A percentile compares a stretch with the other conserved stretches of the same genome.
Conservation (phyloP, 805 yeast species). For the Starmerella stigmatis region DNA sequence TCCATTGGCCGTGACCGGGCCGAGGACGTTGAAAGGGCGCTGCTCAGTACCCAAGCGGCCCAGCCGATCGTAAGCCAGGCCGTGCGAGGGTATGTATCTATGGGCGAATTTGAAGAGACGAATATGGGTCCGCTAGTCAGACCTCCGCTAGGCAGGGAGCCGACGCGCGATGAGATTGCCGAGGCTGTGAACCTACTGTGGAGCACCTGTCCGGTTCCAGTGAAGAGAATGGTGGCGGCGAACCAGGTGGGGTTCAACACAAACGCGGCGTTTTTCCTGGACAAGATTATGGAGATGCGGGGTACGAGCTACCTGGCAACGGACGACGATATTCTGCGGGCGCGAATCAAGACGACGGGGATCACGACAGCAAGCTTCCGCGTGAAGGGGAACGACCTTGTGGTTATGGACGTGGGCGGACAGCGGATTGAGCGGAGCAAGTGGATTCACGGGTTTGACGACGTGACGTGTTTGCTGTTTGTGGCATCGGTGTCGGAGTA, state of each 20-base stretch:
- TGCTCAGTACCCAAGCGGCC: constrained; percentile 42
- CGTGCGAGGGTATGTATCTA: constrained; percentile 4
- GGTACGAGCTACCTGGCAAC: constrained; percentile 55
- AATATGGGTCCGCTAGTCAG: not conserved
- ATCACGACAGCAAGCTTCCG: constrained; percentile 76
- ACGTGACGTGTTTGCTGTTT: constrained; percentile 75
- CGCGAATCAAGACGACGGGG: constrained; percentile 92
- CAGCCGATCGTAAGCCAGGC: constrained; percentile 14
- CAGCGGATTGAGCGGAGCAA: constrained; percentile 92
- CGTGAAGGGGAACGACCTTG: constrained; percentile 52
- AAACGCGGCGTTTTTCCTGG: constrained; percentile 71
- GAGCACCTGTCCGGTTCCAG: constrained; percentile 36
- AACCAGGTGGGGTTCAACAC: constrained; percentile 80
- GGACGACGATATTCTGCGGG: constrained; percentile 76
- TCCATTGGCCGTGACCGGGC: not conserved
- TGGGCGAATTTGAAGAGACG: constrained; percentile 11
- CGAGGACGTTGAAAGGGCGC: not conserved
- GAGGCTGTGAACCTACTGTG: constrained; percentile 60
- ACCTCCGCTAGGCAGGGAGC: not conserved
- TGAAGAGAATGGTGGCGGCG: constrained; percentile 38
- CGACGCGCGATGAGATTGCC: constrained; percentile 40
- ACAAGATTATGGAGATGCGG: constrained; percentile 55
- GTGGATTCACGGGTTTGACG: constrained; percentile 95
- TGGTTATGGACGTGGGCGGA: constrained; percentile 92
- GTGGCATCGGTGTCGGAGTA: constrained; percentile 86